Evolutionary conservation across 2,329 filamentous ascomycete genomes (phyloP).

Genomic region (Albifimbria verrucaria): DNA sequence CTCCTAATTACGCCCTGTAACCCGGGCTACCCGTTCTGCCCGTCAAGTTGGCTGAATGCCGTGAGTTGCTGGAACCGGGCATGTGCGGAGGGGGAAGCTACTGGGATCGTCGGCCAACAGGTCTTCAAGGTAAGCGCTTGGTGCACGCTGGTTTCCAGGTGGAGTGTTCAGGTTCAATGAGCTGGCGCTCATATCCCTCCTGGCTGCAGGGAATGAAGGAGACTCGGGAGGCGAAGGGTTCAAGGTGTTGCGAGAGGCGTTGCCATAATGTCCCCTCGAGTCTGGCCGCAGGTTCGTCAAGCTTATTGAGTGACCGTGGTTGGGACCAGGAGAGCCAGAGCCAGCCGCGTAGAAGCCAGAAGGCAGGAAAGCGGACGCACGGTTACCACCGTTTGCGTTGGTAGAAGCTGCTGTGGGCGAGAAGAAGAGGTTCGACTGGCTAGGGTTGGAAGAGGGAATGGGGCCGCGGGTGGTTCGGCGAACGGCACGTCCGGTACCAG

Average conservation of each 20-base stretch:
- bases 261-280: slow-evolving; percentile 45
- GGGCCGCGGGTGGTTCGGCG: slow-evolving; percentile 51
- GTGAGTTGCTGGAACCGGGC: slow-evolving; percentile 18
- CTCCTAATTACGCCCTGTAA: not conserved
- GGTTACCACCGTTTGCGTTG: slow-evolving; percentile 58
- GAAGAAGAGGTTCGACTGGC: slow-evolving; percentile 80
- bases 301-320: slow-evolving; percentile 53
- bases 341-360: slow-evolving; percentile 86
- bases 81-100: slow-evolving; percentile 43
- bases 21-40: slow-evolving; percentile 14
- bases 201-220: slow-evolving; percentile 47
- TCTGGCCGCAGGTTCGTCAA: slow-evolving; percentile 60
- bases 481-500: slow-evolving; percentile 45
- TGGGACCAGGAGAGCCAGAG: slow-evolving; percentile 44
- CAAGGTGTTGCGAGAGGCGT: slow-evolving; percentile 36
- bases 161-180: slow-evolving; percentile 61
- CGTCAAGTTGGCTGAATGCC: not conserved
- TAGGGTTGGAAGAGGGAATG: slow-evolving; percentile 53
- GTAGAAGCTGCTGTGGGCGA: slow-evolving; percentile 79
- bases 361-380: slow-evolving; percentile 79
- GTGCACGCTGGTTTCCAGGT: slow-evolving; percentile 64
- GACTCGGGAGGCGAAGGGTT: slow-evolving; percentile 62
- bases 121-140: slow-evolving; percentile 88
- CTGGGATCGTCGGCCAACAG: slow-evolving; percentile 73
- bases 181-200: slow-evolving; percentile 57